Percentiles rank a stretch among this genome's conserved stretches.
Evolutionary conservation across 495 filamentous ascomycete genomes (phyloP).

Genomic region (Massariosphaeria phaeospora): DNA sequence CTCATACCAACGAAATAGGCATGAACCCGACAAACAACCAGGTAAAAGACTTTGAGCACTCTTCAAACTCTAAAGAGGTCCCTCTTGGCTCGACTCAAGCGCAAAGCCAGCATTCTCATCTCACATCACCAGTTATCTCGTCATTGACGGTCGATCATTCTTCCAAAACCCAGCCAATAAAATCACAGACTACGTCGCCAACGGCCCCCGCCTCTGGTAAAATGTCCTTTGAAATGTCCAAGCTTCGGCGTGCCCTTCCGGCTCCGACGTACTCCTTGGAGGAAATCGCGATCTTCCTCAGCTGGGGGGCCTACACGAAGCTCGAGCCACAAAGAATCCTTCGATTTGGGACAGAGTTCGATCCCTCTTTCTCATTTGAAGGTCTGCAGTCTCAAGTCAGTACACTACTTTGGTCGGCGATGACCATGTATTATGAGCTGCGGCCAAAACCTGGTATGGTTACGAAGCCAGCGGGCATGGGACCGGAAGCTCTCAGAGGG

Average conservation of each 20-base stretch:
- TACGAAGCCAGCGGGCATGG: background rate
- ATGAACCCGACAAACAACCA: background rate
- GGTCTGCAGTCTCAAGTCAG: background rate
- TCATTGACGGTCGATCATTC: background rate
- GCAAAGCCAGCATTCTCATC: background rate
- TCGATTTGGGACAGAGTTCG: background rate
- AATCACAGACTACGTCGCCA: background rate
- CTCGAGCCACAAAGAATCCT: background rate
- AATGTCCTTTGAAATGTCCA: slow-evolving; percentile 2
- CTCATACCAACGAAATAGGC: background rate
- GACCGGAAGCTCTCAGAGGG: slow-evolving; percentile 19
- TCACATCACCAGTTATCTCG: slow-evolving; percentile 1
- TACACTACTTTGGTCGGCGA: background rate
- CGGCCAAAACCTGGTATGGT: background rate
- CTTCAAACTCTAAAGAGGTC: too few species aligned
- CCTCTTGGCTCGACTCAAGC: background rate
- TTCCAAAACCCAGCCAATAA: background rate
- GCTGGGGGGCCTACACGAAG: background rate
- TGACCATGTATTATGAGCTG: background rate
- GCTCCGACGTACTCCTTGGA: background rate
- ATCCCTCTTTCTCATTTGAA: background rate
- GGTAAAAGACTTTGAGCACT: background rate
- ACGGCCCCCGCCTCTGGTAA: background rate
- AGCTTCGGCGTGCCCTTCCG: too few species aligned
- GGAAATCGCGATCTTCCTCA: slow-evolving; percentile 3